Conservation (phyloP, 805 yeast species). For the Wickerhamomyces subpelliculosus region DNA sequence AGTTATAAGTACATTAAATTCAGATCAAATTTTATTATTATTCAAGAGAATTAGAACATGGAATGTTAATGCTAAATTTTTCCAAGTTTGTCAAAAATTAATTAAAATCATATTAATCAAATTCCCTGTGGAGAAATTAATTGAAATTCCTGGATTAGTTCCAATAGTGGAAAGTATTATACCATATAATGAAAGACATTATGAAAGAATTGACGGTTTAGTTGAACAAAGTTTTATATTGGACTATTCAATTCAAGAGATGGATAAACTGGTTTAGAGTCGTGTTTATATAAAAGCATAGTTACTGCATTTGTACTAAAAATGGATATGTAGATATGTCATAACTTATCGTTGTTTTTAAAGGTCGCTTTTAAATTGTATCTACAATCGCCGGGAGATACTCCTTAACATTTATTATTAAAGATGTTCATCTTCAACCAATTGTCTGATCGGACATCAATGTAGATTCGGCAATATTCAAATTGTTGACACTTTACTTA, state of each 20-base stretch:
- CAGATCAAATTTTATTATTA: constrained; percentile 52
- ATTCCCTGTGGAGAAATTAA: constrained; percentile 48
- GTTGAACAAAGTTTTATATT: constrained; percentile 79
- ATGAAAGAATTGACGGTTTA: constrained; percentile 64
- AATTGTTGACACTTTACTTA: too few relatives aligned
- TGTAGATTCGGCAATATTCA: too few relatives aligned
- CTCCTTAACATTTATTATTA: too few relatives aligned
- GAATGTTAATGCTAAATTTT: constrained; percentile 85
- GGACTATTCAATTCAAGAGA: constrained; percentile 78
- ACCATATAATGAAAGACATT: constrained; percentile 89
- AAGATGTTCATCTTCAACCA: too few relatives aligned
- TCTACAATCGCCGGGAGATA: too few relatives aligned
- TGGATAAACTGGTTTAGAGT: constrained; percentile 38
- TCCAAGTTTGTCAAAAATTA: constrained; percentile 73
- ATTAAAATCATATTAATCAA: constrained; percentile 56
- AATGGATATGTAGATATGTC: too few relatives aligned
- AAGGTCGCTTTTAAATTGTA: too few relatives aligned
- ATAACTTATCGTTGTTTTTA: too few relatives aligned
- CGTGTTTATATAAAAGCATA: too few relatives aligned
- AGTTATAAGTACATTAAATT: constrained; percentile 48
- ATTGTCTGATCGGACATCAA: too few relatives aligned
- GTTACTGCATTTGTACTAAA: too few relatives aligned
- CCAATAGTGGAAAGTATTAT: constrained; percentile 64
- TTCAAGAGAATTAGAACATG: constrained; percentile 84
- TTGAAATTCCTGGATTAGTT: constrained; percentile 62